A percentile compares a stretch with the other conserved stretches of the same genome.
phyloP scores from a whole-genome alignment of 192 early-diverging fungal species.

The Coemansia sp. region DNA sequence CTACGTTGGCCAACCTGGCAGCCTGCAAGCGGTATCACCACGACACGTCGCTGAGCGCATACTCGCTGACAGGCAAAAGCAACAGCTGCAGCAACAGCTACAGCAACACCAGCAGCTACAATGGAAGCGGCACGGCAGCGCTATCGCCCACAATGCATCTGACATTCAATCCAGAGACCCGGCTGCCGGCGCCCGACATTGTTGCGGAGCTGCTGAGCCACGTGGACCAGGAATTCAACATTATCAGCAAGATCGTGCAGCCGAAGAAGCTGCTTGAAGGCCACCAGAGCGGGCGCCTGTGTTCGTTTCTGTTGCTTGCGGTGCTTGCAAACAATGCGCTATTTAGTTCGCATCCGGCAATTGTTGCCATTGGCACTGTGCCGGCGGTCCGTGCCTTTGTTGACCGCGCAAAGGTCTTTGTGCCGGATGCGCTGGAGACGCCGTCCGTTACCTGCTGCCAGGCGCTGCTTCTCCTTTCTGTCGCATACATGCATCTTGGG shows the following conservation, averaged over 20 bases:
- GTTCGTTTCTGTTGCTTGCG: slow-evolving; percentile 32
- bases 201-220: slow-evolving; percentile 40
- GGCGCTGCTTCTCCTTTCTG: slow-evolving; percentile 30
- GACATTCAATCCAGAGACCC: slow-evolving; percentile 22
- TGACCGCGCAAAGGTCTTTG: slow-evolving; percentile 35
- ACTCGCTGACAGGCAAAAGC: slow-evolving; percentile 5
- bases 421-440: slow-evolving; percentile 32
- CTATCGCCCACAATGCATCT: slow-evolving; percentile 8
- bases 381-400: slow-evolving; percentile 24
- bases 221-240: slow-evolving; percentile 28
- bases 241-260: slow-evolving; percentile 47
- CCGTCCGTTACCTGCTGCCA: slow-evolving; percentile 29
- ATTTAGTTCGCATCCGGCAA: slow-evolving; percentile 39
- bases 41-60: slow-evolving; percentile 11
- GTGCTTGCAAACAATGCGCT: slow-evolving; percentile 45
- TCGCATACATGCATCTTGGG: slow-evolving; percentile 43
- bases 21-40: slow-evolving; percentile 6
- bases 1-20: slow-evolving; percentile 31
- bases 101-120: not conserved
- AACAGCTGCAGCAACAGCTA: not conserved
- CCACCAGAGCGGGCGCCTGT: slow-evolving; percentile 11
- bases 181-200: slow-evolving; percentile 33
- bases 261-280: slow-evolving; percentile 24
- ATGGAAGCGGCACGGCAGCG: not conserved
- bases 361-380: slow-evolving; percentile 12